These are phyloP conservation scores for Coemansia sp. DNA, from an alignment of 192 early-diverging fungal genomes.

Conservation along the genomic window DNA sequence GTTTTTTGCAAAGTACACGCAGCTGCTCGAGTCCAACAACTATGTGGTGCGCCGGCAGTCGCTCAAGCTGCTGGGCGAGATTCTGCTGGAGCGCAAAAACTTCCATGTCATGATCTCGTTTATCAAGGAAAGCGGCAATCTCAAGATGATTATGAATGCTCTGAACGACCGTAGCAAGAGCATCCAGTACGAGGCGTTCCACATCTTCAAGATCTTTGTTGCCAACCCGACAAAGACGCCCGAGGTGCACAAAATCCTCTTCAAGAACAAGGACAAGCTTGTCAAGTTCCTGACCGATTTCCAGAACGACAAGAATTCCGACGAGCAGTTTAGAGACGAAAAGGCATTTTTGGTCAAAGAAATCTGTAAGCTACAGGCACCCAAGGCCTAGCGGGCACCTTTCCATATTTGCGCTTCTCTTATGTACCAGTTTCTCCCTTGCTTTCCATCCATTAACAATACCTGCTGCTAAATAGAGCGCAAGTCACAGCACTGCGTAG, in stretches of 20 bases:
- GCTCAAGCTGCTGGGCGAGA: constrained; percentile 96
- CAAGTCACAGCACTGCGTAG: too few species aligned
- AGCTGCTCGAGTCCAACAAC: constrained; percentile 82
- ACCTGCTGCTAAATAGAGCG: too few species aligned
- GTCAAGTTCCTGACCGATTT: constrained; percentile 85
- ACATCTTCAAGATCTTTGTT: constrained; percentile 99
- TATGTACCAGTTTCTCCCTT: neutral
- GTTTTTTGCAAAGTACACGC: constrained; percentile 68
- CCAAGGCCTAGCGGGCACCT: neutral
- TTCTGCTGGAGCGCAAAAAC: constrained; percentile 93
- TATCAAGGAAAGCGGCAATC: constrained; percentile 86
- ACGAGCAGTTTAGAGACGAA: constrained; percentile 99
- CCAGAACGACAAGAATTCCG: constrained; percentile 93
- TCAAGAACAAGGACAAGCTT: constrained; percentile 88
- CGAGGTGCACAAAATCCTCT: constrained; percentile 86
- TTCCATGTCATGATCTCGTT: constrained; percentile 94
- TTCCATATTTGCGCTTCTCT: neutral
- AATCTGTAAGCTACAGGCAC: constrained; percentile 58
- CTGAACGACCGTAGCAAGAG: constrained; percentile 93
- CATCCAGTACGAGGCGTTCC: constrained; percentile 99
- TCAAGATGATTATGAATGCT: constrained; percentile 98
- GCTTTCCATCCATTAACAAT: neutral
- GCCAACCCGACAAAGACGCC: constrained; percentile 97
- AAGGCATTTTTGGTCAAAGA: constrained; percentile 94
- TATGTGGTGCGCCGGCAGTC: constrained; percentile 99